These are phyloP conservation scores for Vigna mungo DNA, from an alignment of 306 rosid species.

Conservation along the genomic window DNA sequence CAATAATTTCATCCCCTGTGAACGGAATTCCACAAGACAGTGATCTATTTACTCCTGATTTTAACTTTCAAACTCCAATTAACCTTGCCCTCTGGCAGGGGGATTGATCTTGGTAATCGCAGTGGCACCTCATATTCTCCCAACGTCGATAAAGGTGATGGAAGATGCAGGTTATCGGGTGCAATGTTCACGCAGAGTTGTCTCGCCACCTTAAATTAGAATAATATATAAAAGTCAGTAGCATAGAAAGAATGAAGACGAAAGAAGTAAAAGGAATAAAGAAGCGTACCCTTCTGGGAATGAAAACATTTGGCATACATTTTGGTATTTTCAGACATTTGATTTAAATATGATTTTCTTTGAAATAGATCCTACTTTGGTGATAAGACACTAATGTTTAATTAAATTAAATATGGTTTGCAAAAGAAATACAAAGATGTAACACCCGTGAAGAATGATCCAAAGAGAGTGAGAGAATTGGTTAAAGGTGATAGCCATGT, in stretches of 20 bases:
- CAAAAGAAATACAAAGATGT: background rate
- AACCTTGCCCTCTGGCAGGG: conserved; percentile 81
- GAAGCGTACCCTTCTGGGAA: background rate
- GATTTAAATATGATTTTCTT: background rate
- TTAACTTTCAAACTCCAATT: conserved; percentile 79
- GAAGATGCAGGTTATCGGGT: conserved; percentile 54
- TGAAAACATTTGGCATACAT: conserved; percentile 2
- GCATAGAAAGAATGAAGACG: background rate
- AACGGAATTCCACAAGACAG: conserved; percentile 32
- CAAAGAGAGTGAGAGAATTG: no score
- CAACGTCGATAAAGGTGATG: conserved; percentile 61
- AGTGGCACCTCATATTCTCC: conserved; percentile 90
- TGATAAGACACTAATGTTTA: background rate
- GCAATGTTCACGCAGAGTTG: conserved; percentile 71
- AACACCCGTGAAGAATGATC: no score
- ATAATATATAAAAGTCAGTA: conserved; percentile 24
- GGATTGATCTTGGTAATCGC: conserved; percentile 82
- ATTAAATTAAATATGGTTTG: conserved; percentile 9
- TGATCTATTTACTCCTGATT: conserved; percentile 62
- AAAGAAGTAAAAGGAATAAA: background rate
- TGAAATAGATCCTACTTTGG: background rate
- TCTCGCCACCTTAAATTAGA: conserved; percentile 72
- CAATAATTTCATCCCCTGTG: conserved; percentile 15
- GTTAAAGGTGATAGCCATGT: no score
- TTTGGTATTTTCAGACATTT: background rate